Conservation (phyloP, 345 rosid genomes). For the Brassica rapa region DNA sequence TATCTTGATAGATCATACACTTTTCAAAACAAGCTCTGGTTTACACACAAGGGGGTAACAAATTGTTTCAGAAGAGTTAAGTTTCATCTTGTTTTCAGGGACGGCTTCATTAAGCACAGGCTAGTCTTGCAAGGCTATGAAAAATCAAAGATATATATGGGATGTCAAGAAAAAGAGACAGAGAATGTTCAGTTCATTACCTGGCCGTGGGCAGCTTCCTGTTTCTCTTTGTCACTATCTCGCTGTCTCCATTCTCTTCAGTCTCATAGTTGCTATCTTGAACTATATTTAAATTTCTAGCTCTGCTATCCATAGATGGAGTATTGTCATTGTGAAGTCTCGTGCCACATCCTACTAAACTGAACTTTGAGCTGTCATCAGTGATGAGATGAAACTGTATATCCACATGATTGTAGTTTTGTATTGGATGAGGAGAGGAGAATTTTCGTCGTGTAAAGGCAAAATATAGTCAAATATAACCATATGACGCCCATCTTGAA, state of each 20-base stretch:
- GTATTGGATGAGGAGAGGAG: not conserved
- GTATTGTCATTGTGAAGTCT: not conserved
- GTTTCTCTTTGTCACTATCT: not conserved
- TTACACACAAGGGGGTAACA: not conserved
- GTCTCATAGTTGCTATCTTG: not conserved
- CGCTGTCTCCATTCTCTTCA: not conserved
- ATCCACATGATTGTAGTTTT: not conserved
- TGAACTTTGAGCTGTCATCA: not conserved
- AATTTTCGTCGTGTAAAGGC: not conserved
- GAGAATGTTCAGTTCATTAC: not conserved
- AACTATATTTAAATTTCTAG: not conserved
- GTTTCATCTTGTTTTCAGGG: too few species aligned
- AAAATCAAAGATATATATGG: not conserved
- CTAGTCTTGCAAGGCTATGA: too few species aligned
- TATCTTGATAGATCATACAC: too few species aligned
- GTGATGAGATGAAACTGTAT: not conserved
- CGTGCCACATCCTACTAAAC: not conserved
- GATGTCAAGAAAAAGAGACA: not conserved
- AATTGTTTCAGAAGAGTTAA: too few species aligned
- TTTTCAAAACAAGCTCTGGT: too few species aligned
- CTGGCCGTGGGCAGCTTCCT: not conserved
- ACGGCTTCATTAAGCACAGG: too few species aligned
- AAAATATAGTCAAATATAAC: not conserved
- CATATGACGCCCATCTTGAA: too few species aligned
- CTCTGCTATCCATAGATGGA: not conserved